These are phyloP conservation scores for Podospora anserina DNA, from an alignment of 495 filamentous ascomycete genomes.

Conservation along the genomic window DNA sequence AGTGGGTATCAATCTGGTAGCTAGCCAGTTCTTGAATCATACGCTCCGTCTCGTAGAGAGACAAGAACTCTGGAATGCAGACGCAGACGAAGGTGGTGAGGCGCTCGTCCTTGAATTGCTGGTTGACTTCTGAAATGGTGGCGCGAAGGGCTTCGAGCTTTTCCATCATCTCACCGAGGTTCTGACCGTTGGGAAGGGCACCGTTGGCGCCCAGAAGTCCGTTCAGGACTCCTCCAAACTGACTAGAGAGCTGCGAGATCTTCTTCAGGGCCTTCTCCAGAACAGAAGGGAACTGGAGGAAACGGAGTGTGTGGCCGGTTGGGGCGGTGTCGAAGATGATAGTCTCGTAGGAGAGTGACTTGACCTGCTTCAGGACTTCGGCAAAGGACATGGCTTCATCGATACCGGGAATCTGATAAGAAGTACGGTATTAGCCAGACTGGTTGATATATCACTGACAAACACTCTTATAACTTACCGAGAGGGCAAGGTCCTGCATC, in stretches of 20 bases:
- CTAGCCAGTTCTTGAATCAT: conserved; percentile 97
- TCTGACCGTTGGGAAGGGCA: conserved; percentile 79
- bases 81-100: conserved; percentile 98
- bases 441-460: not conserved
- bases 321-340: conserved; percentile 99
- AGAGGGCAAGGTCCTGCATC: conserved; percentile 66
- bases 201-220: conserved; percentile 83
- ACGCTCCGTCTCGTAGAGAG: conserved; percentile 96
- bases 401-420: conserved; percentile 83
- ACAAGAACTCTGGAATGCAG: conserved; percentile 96
- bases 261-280: conserved; percentile 98
- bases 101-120: conserved; percentile 94
- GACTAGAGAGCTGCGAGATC: conserved; percentile 84
- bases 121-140: conserved; percentile 93
- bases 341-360: conserved; percentile 96
- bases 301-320: conserved; percentile 97
- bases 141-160: conserved; percentile 90
- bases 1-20: conserved; percentile 94
- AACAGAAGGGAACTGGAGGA: conserved; percentile 97
- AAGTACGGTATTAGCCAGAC: conserved; percentile 13
- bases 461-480: conserved; percentile 39
- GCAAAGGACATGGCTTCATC: conserved; percentile 99
- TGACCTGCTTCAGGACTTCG: conserved; percentile 98
- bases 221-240: conserved; percentile 95
- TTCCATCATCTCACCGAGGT: conserved; percentile 82